These are phyloP conservation scores for Cladorrhinum sp. DNA, from an alignment of 2,329 filamentous ascomycete genomes.

Conservation along the genomic window DNA sequence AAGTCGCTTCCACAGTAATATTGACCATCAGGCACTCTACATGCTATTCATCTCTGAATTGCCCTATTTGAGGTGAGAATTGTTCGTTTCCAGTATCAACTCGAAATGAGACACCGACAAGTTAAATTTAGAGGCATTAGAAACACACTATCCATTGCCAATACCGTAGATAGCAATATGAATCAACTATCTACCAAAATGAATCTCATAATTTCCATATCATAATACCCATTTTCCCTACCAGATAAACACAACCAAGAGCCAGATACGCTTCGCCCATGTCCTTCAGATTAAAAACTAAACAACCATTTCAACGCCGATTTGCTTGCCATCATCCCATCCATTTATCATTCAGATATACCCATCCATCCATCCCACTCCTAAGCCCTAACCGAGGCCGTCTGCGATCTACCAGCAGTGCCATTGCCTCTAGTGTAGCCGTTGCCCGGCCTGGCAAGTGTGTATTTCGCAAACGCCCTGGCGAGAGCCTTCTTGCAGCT, in stretches of 20 bases:
- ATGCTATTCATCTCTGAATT: too few relatives aligned
- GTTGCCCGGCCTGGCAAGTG: conserved; percentile 51
- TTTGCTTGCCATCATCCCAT: not conserved
- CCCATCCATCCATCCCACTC: not conserved
- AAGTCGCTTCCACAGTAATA: too few relatives aligned
- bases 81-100: too few relatives aligned
- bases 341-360: not conserved
- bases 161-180: too few relatives aligned
- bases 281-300: not conserved
- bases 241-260: not conserved
- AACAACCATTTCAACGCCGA: not conserved
- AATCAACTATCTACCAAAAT: not conserved
- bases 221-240: not conserved
- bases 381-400: not conserved
- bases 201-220: not conserved
- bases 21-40: too few relatives aligned
- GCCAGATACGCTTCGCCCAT: not conserved
- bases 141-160: too few relatives aligned
- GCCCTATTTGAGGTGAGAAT: too few relatives aligned
- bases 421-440: not conserved
- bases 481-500: conserved; percentile 96
- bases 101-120: too few relatives aligned
- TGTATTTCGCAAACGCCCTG: conserved; percentile 94
- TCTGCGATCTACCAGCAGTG: not conserved
- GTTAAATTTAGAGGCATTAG: too few relatives aligned